A percentile compares a stretch with the other conserved stretches of the same genome.
Evolutionary conservation across 257 asterid species (phyloP).

Genomic region (Forsythia viridissima): DNA sequence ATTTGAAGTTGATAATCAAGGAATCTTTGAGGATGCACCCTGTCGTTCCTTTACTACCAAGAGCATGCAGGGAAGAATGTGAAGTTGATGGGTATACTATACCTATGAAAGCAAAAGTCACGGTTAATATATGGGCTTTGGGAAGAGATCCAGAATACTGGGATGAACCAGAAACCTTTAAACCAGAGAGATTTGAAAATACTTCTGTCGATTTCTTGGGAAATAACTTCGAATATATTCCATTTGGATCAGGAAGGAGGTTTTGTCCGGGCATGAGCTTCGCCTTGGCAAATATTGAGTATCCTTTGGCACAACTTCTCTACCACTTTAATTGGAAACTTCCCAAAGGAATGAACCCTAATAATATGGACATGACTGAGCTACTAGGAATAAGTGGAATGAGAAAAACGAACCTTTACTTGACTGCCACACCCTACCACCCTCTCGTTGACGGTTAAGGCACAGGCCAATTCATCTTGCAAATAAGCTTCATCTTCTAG

Average conservation of each 20-base stretch:
- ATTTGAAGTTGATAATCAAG: not conserved
- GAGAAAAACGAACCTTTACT: not conserved
- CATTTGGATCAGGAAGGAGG: conserved; percentile 14
- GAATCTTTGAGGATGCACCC: not conserved
- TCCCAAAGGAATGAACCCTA: not conserved
- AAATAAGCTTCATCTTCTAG: not conserved
- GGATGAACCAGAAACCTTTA: not conserved
- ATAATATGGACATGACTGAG: conserved; percentile 8
- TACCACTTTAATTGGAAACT: conserved; percentile 10
- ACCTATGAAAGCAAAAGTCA: conserved; percentile 6
- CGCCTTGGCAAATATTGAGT: not conserved
- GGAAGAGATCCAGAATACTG: not conserved
- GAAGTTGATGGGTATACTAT: conserved; percentile 8
- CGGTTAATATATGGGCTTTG: conserved; percentile 2
- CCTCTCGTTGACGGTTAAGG: not conserved
- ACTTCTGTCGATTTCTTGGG: not conserved
- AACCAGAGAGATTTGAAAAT: not conserved
- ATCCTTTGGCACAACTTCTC: not conserved
- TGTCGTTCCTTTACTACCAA: not conserved
- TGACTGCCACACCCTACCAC: not conserved
- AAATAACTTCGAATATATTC: not conserved
- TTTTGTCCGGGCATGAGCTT: conserved; percentile 4
- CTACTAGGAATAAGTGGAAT: not conserved
- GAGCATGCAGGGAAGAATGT: conserved; percentile 1
- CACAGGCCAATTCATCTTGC: not conserved